Conservation (phyloP, 225 moss, liverwort and hornwort species). For the Sphagnum tenellum region DNA sequence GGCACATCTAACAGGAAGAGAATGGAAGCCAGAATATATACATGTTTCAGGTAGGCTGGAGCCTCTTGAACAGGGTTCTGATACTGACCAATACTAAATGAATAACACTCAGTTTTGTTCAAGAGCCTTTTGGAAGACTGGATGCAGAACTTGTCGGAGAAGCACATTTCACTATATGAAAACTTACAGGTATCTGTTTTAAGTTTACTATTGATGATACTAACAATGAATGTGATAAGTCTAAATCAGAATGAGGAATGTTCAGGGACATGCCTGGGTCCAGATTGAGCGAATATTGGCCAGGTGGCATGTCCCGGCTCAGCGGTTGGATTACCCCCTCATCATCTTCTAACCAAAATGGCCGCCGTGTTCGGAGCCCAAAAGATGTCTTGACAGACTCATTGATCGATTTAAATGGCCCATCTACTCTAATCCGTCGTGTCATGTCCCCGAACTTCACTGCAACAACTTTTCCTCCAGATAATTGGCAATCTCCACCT, state of each 20-base stretch:
- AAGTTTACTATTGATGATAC: too few relatives aligned
- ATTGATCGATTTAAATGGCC: constrained; percentile 94
- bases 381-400: constrained; percentile 89
- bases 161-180: too few relatives aligned
- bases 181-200: too few relatives aligned
- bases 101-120: too few relatives aligned
- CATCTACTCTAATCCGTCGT: constrained; percentile 73
- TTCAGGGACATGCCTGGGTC: constrained; percentile 53
- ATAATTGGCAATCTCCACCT: constrained; percentile 30
- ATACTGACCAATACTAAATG: too few relatives aligned
- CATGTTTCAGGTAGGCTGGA: too few relatives aligned
- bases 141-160: too few relatives aligned
- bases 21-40: too few relatives aligned
- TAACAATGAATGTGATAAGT: too few relatives aligned
- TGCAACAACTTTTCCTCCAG: constrained; percentile 61
- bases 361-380: constrained; percentile 82
- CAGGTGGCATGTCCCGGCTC: constrained; percentile 82
- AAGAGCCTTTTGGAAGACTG: too few relatives aligned
- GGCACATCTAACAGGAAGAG: too few relatives aligned
- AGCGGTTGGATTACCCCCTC: constrained; percentile 89
- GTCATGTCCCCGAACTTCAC: constrained; percentile 75
- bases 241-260: neutral
- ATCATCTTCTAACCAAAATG: constrained; percentile 94
- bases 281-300: constrained; percentile 73
- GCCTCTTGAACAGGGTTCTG: too few relatives aligned